Percentiles rank a stretch among this genome's conserved stretches.
These are phyloP conservation scores for Aspergillus heteromorphus DNA, from an alignment of 495 filamentous ascomycete genomes.

Conservation along the genomic window DNA sequence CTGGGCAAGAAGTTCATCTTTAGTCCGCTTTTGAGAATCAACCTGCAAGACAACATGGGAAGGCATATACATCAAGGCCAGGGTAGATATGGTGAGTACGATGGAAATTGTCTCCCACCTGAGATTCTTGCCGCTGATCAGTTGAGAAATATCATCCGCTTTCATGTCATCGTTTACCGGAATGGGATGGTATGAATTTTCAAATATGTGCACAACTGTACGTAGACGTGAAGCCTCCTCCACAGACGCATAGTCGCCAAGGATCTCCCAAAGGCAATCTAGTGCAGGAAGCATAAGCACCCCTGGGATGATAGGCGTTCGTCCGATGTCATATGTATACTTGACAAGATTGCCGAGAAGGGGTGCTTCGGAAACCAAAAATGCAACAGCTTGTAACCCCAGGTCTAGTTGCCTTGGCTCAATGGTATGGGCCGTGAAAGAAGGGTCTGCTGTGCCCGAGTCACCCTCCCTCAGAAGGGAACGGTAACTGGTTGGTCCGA, in stretches of 20 bases:
- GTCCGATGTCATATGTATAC: neutral
- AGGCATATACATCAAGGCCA: slow-evolving; percentile 21
- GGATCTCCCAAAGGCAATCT: slow-evolving; percentile 1
- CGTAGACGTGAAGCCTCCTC: neutral
- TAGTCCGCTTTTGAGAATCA: neutral
- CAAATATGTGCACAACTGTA: slow-evolving; percentile 9
- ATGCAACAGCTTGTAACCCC: neutral
- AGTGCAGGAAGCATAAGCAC: slow-evolving; percentile 4
- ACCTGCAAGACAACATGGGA: slow-evolving; percentile 3
- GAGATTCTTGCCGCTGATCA: slow-evolving; percentile 35
- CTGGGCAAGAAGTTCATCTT: slow-evolving; percentile 11
- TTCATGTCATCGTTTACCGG: neutral
- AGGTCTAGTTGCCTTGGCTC: slow-evolving; percentile 5
- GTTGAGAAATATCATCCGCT: slow-evolving; percentile 14
- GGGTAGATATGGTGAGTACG: slow-evolving; percentile 31
- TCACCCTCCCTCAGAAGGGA: slow-evolving; percentile 16
- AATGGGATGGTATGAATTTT: slow-evolving; percentile 7
- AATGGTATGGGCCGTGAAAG: slow-evolving; percentile 1
- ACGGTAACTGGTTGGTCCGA: slow-evolving; percentile 33
- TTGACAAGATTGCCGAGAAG: neutral
- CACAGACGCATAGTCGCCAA: neutral
- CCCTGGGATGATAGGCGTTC: slow-evolving; percentile 4
- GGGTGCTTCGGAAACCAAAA: neutral
- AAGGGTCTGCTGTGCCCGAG: neutral
- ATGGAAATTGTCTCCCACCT: slow-evolving; percentile 47